A percentile compares a stretch with the other conserved stretches of the same genome.
Conservation (phyloP, 2,329 filamentous ascomycete species). For the Aspergillus japonicus region DNA sequence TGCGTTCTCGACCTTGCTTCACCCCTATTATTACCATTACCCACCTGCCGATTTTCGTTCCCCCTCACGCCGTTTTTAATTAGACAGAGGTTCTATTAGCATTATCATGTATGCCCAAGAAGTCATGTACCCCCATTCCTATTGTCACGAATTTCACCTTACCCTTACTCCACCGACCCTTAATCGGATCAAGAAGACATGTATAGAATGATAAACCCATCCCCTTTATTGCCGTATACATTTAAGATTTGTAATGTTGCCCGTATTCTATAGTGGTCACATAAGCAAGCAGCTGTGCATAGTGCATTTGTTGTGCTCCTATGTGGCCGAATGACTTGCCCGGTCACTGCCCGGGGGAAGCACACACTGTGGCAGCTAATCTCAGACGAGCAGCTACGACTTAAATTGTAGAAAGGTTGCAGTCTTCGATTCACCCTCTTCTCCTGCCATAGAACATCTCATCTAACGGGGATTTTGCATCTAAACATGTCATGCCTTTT, state of each 20-base stretch:
- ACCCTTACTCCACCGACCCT: constrained; percentile 15
- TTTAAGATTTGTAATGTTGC: background rate
- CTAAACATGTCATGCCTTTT: too few species aligned
- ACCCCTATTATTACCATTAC: constrained; percentile 17
- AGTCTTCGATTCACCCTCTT: too few species aligned
- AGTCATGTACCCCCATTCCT: constrained; percentile 40
- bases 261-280: too few species aligned
- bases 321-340: too few species aligned
- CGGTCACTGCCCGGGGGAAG: too few species aligned
- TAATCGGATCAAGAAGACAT: constrained; percentile 25
- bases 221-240: constrained; percentile 7
- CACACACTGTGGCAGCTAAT: too few species aligned
- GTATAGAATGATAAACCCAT: constrained; percentile 26
- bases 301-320: too few species aligned
- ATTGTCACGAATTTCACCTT: constrained; percentile 33
- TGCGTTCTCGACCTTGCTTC: constrained; percentile 12
- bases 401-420: too few species aligned
- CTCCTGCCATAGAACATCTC: too few species aligned
- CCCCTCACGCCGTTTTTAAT: constrained; percentile 32
- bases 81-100: constrained; percentile 39
- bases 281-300: too few species aligned
- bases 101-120: constrained; percentile 42
- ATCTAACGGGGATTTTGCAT: too few species aligned
- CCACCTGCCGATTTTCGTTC: constrained; percentile 8
- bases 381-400: too few species aligned